phyloP scores from a whole-genome alignment of 345 rosid genomes.

The Viola odorata region DNA sequence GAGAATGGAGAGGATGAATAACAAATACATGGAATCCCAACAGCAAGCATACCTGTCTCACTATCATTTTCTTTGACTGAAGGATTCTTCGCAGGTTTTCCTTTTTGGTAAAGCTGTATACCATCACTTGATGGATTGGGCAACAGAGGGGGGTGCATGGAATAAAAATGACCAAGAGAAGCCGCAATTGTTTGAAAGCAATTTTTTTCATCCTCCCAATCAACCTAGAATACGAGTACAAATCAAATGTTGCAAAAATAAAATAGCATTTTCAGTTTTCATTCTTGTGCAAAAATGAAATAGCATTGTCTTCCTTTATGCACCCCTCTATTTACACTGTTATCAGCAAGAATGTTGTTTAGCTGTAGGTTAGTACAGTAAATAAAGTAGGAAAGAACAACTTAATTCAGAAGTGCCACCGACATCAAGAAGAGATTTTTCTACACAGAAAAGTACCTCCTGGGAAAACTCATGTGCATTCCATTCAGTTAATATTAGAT shows the following conservation, averaged over 20 bases:
- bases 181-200: conserved; percentile 89
- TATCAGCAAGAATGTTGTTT: too few relatives aligned
- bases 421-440: too few relatives aligned
- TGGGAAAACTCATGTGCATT: too few relatives aligned
- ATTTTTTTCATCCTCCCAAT: conserved; percentile 78
- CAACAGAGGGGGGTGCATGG: conserved; percentile 83
- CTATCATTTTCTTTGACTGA: conserved; percentile 22
- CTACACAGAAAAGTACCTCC: too few relatives aligned
- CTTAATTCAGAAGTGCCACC: too few relatives aligned
- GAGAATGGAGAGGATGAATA: background rate
- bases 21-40: conserved; percentile 2
- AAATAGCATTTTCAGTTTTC: background rate
- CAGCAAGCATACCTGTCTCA: conserved; percentile 34
- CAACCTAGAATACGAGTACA: conserved; percentile 45
- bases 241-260: too few relatives aligned
- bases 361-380: too few relatives aligned
- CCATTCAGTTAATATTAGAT: too few relatives aligned
- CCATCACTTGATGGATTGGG: conserved; percentile 83
- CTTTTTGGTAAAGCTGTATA: conserved; percentile 52
- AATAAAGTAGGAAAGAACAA: too few relatives aligned
- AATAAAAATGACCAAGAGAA: conserved; percentile 83
- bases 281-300: too few relatives aligned
- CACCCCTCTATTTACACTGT: too few relatives aligned
- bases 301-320: too few relatives aligned
- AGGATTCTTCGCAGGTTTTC: conserved; percentile 25